A percentile compares a stretch with the other conserved stretches of the same genome.
These are phyloP conservation scores for Trichoderma oligosporum DNA, from an alignment of 2,329 filamentous ascomycete genomes.

Conservation along the genomic window DNA sequence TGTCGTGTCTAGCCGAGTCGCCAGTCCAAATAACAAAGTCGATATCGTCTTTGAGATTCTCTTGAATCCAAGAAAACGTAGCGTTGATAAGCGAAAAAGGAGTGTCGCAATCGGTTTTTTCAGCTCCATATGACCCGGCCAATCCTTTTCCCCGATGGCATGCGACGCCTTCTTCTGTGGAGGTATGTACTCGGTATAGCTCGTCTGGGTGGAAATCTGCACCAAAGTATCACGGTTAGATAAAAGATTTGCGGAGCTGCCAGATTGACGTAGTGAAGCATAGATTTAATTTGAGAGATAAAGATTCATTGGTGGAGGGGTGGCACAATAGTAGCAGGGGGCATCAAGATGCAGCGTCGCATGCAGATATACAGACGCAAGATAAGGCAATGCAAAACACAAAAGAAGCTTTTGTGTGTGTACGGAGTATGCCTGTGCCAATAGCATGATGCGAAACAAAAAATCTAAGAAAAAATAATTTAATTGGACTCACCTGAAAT, in stretches of 20 bases:
- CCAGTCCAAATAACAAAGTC: constrained; percentile 95
- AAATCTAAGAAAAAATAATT: not conserved
- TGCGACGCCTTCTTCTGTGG: constrained; percentile 61
- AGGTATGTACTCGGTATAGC: constrained; percentile 76
- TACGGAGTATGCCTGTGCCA: not conserved
- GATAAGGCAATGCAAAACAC: not conserved
- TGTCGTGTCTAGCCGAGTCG: constrained; percentile 85
- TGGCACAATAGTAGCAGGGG: not conserved
- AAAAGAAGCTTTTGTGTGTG: not conserved
- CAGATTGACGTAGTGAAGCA: not conserved
- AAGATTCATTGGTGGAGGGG: not conserved
- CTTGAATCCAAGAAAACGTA: constrained; percentile 83
- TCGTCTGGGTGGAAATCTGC: constrained; percentile 88
- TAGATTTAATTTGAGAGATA: not conserved
- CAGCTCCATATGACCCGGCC: constrained; percentile 78
- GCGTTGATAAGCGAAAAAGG: constrained; percentile 77
- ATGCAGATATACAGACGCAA: not conserved
- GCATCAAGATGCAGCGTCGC: not conserved
- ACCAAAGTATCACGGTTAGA: constrained; percentile 15
- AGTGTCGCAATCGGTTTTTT: constrained; percentile 84
- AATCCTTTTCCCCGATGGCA: constrained; percentile 77
- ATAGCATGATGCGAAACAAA: too few species aligned
- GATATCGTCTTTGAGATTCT: constrained; percentile 70
- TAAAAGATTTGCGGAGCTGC: not conserved
- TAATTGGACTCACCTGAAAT: constrained; percentile 67